Evolutionary conservation across 352 stramenopile species (phyloP), one percentile per base, ranked within the genome.

Genomic region (Pythium folliculosum): DNA sequence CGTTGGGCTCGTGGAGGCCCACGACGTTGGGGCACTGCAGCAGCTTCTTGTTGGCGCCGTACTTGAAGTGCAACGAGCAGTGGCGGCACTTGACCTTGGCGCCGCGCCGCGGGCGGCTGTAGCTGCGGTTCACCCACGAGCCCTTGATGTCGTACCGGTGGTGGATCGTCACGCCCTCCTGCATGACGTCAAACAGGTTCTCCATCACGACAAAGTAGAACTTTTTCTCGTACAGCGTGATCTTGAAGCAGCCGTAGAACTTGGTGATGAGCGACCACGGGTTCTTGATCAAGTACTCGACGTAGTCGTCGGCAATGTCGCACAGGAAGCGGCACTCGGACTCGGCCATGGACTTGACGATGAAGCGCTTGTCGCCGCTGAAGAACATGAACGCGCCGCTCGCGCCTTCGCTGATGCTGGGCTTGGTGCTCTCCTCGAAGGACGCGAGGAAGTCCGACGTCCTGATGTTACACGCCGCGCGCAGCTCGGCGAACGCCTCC

Each of bases 161-260:
- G 69, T 97, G 88, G 45, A 97, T 92, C 50, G 84, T 73, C 54
- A 85, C 75, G 1, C 75, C 84, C 49, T 88, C 60, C 35, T 88
- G 73, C 57, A 77, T 84, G 5, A 87, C 78, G 54, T 88, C 82
- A 67, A 97, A 97, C 17, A 97, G 75, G 54, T 97, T 97, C 58
- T 94, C 89, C 91, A 97, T 97, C 35, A 97, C 89, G 57, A 97
- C 82, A 66, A 97, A 97, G 62, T 93, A 95, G 60, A 97, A 96
- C 12, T 85, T 82, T 56, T 92, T 92, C 67, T 92, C 86, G 73
- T 96, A 96, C 69, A 97, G 76, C 14, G 79, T 92, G 63, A 97
- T 94, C 67, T 86, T 89, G 73, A 97, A 95, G 63, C 88, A 95
- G 0, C 91, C 91, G 62, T 90, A 94, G 62, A 97, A 97, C 60